These are phyloP conservation scores for Monilinia aucupariae DNA, from an alignment of 2,329 filamentous ascomycete species.

Conservation along the genomic window DNA sequence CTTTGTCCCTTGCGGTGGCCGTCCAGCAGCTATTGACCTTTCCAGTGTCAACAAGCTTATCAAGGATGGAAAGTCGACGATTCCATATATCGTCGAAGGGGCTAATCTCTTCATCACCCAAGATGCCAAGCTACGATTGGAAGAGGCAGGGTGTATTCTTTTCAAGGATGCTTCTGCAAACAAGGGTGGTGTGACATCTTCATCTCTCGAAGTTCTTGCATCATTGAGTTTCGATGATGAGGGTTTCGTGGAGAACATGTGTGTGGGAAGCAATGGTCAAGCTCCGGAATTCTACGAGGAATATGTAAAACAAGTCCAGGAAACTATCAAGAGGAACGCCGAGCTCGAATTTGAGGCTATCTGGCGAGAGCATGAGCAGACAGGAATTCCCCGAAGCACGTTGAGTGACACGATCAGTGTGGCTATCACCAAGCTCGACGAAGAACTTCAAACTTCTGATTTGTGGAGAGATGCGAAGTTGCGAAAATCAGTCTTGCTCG, in stretches of 20 bases:
- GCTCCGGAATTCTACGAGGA: constrained; percentile 86
- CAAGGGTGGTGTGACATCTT: constrained; percentile 97
- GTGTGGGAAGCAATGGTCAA: constrained; percentile 68
- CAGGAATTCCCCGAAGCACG: constrained; percentile 72
- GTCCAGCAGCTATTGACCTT: constrained; percentile 93
- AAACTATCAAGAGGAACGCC: constrained; percentile 85
- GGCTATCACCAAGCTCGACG: constrained; percentile 93
- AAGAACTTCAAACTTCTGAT: constrained; percentile 89
- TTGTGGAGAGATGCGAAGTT: constrained; percentile 82
- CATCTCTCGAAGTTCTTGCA: constrained; percentile 90
- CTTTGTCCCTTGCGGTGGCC: constrained; percentile 94
- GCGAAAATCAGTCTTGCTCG: constrained; percentile 69
- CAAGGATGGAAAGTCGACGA: constrained; percentile 75
- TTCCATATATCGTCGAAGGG: constrained; percentile 95
- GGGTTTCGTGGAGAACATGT: constrained; percentile 91
- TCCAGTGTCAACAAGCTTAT: constrained; percentile 84
- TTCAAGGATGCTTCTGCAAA: constrained; percentile 99
- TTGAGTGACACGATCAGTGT: constrained; percentile 85
- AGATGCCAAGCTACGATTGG: constrained; percentile 90
- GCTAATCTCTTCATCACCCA: constrained; percentile 99
- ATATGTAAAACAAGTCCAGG: constrained; percentile 89
- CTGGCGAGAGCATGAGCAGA: constrained; percentile 87
- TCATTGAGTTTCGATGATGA: constrained; percentile 90
- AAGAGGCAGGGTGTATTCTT: constrained; percentile 88
- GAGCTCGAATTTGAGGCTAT: constrained; percentile 95